These are phyloP conservation scores for Suillus occidentalis DNA, from an alignment of 768 basidiomycete species.

Conservation along the genomic window DNA sequence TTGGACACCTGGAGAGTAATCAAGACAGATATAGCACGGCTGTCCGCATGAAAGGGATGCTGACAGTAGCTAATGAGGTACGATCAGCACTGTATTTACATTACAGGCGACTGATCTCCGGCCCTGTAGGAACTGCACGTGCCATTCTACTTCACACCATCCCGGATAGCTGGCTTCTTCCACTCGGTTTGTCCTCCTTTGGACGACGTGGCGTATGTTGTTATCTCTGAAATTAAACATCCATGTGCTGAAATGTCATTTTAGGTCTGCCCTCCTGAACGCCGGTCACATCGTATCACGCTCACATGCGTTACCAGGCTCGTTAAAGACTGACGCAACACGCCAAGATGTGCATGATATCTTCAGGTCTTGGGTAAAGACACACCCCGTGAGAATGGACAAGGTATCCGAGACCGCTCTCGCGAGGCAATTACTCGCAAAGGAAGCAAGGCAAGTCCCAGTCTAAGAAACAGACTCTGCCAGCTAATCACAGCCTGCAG, in stretches of 20 bases:
- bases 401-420: slow-evolving; percentile 80
- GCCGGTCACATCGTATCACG: slow-evolving; percentile 84
- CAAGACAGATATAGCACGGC: slow-evolving; percentile 73
- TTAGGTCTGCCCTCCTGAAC: slow-evolving; percentile 86
- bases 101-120: slow-evolving; percentile 5
- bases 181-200: slow-evolving; percentile 78
- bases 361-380: slow-evolving; percentile 81
- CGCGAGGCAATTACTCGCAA: slow-evolving; percentile 62
- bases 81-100: slow-evolving; percentile 19
- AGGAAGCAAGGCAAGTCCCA: slow-evolving; percentile 59
- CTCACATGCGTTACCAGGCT: slow-evolving; percentile 87
- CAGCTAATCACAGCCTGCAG: slow-evolving; percentile 33
- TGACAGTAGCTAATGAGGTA: slow-evolving; percentile 86
- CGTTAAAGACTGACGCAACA: slow-evolving; percentile 86
- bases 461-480: background rate
- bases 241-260: background rate
- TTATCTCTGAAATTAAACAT: background rate
- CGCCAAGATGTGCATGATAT: slow-evolving; percentile 75
- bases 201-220: slow-evolving; percentile 69
- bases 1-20: slow-evolving; percentile 68
- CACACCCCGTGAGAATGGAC: slow-evolving; percentile 78
- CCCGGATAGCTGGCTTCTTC: slow-evolving; percentile 76
- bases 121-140: slow-evolving; percentile 62
- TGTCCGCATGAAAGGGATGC: slow-evolving; percentile 91
- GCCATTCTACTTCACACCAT: slow-evolving; percentile 89